These are phyloP conservation scores for Candida ipomoeae DNA, from an alignment of 805 yeast species.

Conservation along the genomic window DNA sequence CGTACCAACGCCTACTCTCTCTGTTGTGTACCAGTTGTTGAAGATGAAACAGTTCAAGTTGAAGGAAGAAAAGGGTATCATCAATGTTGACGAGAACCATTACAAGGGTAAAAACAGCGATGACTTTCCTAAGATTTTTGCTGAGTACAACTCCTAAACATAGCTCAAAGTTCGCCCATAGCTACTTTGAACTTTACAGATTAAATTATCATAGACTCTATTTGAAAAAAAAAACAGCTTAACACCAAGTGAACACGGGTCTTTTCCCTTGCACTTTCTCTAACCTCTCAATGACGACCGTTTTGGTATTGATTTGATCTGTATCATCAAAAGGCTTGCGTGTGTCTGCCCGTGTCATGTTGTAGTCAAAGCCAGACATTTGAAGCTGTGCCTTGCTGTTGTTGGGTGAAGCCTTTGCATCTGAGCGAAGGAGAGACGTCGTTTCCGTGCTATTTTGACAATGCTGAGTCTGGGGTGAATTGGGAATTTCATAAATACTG, in stretches of 20 bases:
- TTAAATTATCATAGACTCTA: background rate
- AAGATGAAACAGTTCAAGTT: conserved; percentile 57
- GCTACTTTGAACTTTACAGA: background rate
- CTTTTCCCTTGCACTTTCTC: conserved; percentile 52
- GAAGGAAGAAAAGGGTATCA: conserved; percentile 50
- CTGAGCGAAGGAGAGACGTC: background rate
- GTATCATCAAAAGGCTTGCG: background rate
- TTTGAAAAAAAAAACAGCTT: background rate
- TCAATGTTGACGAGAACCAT: conserved; percentile 12
- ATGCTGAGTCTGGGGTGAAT: background rate
- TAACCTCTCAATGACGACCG: conserved; percentile 57
- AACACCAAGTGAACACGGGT: conserved; percentile 67
- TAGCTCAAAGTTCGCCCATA: background rate
- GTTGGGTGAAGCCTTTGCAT: background rate
- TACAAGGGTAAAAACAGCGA: conserved; percentile 15
- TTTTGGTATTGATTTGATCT: conserved; percentile 27
- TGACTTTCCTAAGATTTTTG: conserved; percentile 16
- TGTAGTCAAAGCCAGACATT: conserved; percentile 24
- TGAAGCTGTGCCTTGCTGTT: background rate
- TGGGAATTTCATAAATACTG: conserved; percentile 20
- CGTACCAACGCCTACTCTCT: conserved; percentile 52
- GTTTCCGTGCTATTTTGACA: background rate
- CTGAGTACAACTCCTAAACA: conserved; percentile 2
- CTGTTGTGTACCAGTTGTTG: conserved; percentile 54
- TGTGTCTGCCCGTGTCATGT: conserved; percentile 13